Base-by-base conservation (phyloP, 2,329 filamentous ascomycete genomes). In the Aspergillus jensenii region DNA sequence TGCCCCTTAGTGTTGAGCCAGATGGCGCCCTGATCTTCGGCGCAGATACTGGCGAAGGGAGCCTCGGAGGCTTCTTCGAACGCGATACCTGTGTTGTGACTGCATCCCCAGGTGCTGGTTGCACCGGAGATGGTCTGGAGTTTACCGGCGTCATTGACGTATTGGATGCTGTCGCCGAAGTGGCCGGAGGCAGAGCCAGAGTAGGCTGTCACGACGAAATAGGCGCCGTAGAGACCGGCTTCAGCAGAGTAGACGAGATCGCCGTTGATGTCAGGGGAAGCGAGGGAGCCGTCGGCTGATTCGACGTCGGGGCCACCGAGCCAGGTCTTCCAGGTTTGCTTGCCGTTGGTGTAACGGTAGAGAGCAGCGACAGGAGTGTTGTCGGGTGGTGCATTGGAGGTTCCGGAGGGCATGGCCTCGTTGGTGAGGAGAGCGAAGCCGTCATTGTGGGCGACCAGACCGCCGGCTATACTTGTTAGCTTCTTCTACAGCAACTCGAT, bases 1-100 rank as follows among this genome's bases (percentile, higher is more conserved):
- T 83, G 82, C 2, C 78, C 81, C 55, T 82, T 78, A 21, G 84
- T 86, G 76, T 87, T 87, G 49, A 87, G 75, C 84, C 84, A 87
- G 71, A 87, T 84, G 43, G 79, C 82, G 21, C 84, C 85, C 67
- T 87, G 84, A 62, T 87, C 85, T 64, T 87, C 84, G 17, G 84
- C 81, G 64, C 84, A 87, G 58, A 87, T 75, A 52, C 78, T 82
- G 21, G 84, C 82, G 59, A 84, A 87, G 4, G 85, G 85, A 17
- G 81, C 75, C 14, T 76, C 79, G 50, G 85, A 83, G 19, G 84
- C 83, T 17, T 80, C 83, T 68, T 86, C 85, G 54, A 87, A 81
- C 6, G 83, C 84, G 55, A 87, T 87, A 56, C 85, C 85, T 1
- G 84, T 87, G 73, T 87, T 87, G 77, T 87, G 84, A 6, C 81